These are phyloP conservation scores for Pleochaeta shiraiana DNA, from an alignment of 2,329 filamentous ascomycete genomes.

Conservation along the genomic window DNA sequence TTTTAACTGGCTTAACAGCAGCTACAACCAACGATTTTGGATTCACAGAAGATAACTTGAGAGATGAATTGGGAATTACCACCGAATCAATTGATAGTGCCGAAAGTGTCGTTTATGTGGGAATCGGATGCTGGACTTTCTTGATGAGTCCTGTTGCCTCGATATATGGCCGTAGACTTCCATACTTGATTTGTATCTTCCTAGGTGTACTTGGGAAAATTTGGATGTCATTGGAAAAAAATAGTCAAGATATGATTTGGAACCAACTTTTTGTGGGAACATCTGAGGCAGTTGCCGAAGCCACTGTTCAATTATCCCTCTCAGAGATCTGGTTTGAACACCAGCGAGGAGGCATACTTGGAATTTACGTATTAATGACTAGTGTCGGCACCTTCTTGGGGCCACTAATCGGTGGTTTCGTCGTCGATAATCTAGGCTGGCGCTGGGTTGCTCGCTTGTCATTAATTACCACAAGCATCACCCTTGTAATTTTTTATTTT, in stretches of 20 bases:
- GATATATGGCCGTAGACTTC: conserved; percentile 30
- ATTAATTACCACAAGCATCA: conserved; percentile 26
- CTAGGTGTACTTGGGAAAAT: conserved; percentile 28
- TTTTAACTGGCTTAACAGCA: conserved; percentile 30
- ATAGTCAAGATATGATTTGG: conserved; percentile 27
- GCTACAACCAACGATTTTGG: conserved; percentile 34
- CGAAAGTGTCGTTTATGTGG: conserved; percentile 32
- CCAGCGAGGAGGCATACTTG: conserved; percentile 30
- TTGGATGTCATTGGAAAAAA: conserved; percentile 28
- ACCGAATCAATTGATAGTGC: conserved; percentile 32
- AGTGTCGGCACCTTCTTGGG: conserved; percentile 33
- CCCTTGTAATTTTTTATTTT: conserved; percentile 27
- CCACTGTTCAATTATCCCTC: conserved; percentile 32
- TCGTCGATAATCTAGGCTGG: conserved; percentile 28
- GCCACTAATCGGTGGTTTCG: conserved; percentile 29
- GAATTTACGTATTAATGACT: conserved; percentile 32
- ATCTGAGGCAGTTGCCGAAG: conserved; percentile 33
- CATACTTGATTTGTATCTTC: conserved; percentile 30
- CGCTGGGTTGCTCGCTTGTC: conserved; percentile 31
- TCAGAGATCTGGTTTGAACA: conserved; percentile 36
- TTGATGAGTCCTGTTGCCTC: conserved; percentile 30
- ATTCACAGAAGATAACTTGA: conserved; percentile 27
- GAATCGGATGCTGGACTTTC: conserved; percentile 32
- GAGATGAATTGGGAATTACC: conserved; percentile 27
- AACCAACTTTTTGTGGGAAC: conserved; percentile 35